Percentiles rank a stretch among this genome's conserved stretches.
Evolutionary conservation across 2,329 filamentous ascomycete genomes (phyloP).

Genomic region (Purpureocillium takamizusanense): DNA sequence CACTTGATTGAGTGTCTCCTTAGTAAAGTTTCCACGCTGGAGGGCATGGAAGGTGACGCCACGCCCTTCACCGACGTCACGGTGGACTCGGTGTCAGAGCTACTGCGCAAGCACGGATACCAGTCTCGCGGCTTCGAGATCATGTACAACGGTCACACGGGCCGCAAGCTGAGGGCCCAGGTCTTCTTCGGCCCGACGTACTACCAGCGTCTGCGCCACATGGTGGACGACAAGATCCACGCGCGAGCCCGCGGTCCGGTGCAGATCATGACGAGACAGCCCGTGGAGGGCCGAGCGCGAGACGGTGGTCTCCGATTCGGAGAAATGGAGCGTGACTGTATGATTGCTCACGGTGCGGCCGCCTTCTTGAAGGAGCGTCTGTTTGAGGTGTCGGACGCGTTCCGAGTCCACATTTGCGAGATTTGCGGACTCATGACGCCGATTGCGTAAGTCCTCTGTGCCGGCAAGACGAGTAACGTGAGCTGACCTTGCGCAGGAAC

Average conservation of each 20-base stretch:
- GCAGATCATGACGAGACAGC: slow-evolving; percentile 94
- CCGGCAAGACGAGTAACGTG: background rate
- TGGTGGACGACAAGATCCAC: slow-evolving; percentile 99
- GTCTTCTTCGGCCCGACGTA: slow-evolving; percentile 97
- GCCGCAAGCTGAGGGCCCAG: slow-evolving; percentile 84
- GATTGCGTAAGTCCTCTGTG: slow-evolving; percentile 69
- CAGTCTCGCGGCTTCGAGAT: slow-evolving; percentile 96
- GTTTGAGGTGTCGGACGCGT: slow-evolving; percentile 96
- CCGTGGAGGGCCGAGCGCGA: slow-evolving; percentile 94
- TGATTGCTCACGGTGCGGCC: slow-evolving; percentile 98
- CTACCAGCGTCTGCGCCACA: slow-evolving; percentile 96
- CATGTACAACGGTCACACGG: slow-evolving; percentile 98
- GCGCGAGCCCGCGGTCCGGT: slow-evolving; percentile 94
- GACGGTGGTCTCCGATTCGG: slow-evolving; percentile 98
- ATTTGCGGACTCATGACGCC: slow-evolving; percentile 98
- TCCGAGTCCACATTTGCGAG: slow-evolving; percentile 96
- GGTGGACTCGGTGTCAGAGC: slow-evolving; percentile 80
- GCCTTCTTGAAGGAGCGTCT: slow-evolving; percentile 95
- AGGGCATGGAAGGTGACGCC: slow-evolving; percentile 92
- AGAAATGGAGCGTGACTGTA: slow-evolving; percentile 99
- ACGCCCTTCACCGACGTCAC: slow-evolving; percentile 98
- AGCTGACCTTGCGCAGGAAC: slow-evolving; percentile 51
- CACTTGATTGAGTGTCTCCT: slow-evolving; percentile 99
- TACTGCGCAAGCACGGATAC: slow-evolving; percentile 84
- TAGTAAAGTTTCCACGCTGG: slow-evolving; percentile 88